Percentiles rank a stretch among this genome's conserved stretches.
Conservation (phyloP, 257 asterid genomes). For the Solanum megistacrolobum region DNA sequence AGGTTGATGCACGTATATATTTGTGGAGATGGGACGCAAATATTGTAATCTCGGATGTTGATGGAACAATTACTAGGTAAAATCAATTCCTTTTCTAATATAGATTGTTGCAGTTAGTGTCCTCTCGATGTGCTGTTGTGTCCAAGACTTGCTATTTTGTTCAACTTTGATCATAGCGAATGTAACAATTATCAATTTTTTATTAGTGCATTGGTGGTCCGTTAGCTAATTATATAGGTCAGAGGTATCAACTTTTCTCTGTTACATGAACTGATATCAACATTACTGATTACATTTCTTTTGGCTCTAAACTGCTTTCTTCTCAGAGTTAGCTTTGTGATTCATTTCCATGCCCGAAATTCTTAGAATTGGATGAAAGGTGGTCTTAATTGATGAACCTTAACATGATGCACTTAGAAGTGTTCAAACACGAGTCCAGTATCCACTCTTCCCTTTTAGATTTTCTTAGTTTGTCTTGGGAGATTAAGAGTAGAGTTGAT, state of each 20-base stretch:
- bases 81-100: not conserved
- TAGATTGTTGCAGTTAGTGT: not conserved
- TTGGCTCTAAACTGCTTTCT: not conserved
- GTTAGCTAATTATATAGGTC: not conserved
- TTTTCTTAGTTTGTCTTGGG: not conserved
- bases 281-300: not conserved
- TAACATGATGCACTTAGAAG: not conserved
- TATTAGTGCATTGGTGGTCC: not conserved
- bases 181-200: not conserved
- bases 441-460: not conserved
- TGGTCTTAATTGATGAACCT: not conserved
- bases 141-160: not conserved
- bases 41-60: slow-evolving; percentile 75
- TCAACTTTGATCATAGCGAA: not conserved
- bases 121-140: not conserved
- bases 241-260: not conserved
- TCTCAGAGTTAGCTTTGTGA: not conserved
- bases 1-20: slow-evolving; percentile 73
- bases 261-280: not conserved
- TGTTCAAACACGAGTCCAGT: not conserved
- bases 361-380: not conserved
- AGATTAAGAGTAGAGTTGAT: not conserved
- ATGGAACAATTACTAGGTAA: slow-evolving; percentile 77
- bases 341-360: not conserved
- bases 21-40: slow-evolving; percentile 66